Percentiles rank a stretch among this genome's conserved stretches.
phyloP scores from a whole-genome alignment of 2,329 filamentous ascomycete genomes.

The Furcasterigmium furcatum region DNA sequence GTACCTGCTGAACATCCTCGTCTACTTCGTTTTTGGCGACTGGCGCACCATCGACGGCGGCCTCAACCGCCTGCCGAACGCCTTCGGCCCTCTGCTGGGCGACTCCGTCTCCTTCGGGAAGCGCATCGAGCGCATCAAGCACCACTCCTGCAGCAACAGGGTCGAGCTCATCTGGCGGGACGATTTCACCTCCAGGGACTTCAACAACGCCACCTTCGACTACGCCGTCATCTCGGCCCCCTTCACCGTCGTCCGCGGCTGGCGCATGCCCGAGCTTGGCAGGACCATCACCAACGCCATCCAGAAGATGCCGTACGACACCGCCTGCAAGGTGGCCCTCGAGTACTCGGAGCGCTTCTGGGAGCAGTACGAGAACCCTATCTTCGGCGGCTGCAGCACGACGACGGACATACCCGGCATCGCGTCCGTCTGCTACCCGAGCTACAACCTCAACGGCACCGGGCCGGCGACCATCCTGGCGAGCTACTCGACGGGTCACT shows the following conservation, averaged over 20 bases:
- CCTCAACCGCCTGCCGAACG: constrained; percentile 52
- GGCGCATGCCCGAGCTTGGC: constrained; percentile 49
- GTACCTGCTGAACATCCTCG: constrained; percentile 17
- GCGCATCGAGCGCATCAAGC: constrained; percentile 54
- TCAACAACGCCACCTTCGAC: constrained; percentile 54
- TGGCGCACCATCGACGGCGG: constrained; percentile 27
- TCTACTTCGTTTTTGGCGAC: constrained; percentile 18
- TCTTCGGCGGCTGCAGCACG: constrained; percentile 61
- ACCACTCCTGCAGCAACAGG: constrained; percentile 44
- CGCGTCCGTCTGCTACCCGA: constrained; percentile 62
- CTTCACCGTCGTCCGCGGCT: constrained; percentile 61
- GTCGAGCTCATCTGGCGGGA: constrained; percentile 57
- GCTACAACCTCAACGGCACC: constrained; percentile 62
- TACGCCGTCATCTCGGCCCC: constrained; percentile 63
- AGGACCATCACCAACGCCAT: constrained; percentile 44
- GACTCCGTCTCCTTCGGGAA: constrained; percentile 53
- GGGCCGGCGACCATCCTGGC: constrained; percentile 61
- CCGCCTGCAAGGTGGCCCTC: constrained; percentile 58
- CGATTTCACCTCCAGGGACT: constrained; percentile 30
- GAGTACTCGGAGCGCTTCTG: constrained; percentile 65
- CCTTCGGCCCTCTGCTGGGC: constrained; percentile 60
- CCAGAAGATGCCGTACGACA: constrained; percentile 38
- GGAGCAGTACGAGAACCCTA: constrained; percentile 48
- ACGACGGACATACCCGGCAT: constrained; percentile 57
- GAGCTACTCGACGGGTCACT: constrained; percentile 48